Conservation (phyloP, 2,329 filamentous ascomycete genomes). For the Diaporthe capsici region DNA sequence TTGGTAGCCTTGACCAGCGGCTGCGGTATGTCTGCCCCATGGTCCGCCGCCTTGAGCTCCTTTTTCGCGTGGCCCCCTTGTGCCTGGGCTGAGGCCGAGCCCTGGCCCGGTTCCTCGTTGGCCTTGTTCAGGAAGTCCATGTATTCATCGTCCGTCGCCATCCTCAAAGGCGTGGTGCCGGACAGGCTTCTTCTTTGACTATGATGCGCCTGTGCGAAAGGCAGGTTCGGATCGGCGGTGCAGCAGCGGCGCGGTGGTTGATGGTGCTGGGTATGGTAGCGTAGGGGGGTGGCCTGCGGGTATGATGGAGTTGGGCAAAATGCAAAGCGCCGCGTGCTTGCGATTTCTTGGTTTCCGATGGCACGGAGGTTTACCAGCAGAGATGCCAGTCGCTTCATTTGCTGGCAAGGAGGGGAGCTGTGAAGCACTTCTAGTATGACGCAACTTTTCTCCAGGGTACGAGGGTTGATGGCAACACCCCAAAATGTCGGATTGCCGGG, state of each 20-base stretch:
- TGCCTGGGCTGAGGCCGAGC: conserved; percentile 55
- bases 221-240: not conserved
- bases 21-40: conserved; percentile 72
- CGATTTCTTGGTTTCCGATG: not conserved
- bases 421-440: conserved; percentile 17
- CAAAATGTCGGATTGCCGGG: not conserved
- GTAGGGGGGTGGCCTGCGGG: not conserved
- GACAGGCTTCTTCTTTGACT: not conserved
- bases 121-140: conserved; percentile 88
- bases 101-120: conserved; percentile 81
- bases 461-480: not conserved
- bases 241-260: not conserved
- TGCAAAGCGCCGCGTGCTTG: not conserved
- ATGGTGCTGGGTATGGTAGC: not conserved
- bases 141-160: conserved; percentile 87
- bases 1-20: conserved; percentile 65
- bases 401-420: conserved; percentile 22
- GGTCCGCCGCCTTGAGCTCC: conserved; percentile 67
- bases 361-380: not conserved
- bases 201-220: conserved; percentile 29
- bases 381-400: conserved; percentile 20
- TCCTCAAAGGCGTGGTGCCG: conserved; percentile 51
- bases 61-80: conserved; percentile 43
- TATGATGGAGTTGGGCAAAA: not conserved
- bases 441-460: conserved; percentile 27